Conservation (phyloP, 2,329 filamentous ascomycete genomes). For the Dothiorella sarmentorum region DNA sequence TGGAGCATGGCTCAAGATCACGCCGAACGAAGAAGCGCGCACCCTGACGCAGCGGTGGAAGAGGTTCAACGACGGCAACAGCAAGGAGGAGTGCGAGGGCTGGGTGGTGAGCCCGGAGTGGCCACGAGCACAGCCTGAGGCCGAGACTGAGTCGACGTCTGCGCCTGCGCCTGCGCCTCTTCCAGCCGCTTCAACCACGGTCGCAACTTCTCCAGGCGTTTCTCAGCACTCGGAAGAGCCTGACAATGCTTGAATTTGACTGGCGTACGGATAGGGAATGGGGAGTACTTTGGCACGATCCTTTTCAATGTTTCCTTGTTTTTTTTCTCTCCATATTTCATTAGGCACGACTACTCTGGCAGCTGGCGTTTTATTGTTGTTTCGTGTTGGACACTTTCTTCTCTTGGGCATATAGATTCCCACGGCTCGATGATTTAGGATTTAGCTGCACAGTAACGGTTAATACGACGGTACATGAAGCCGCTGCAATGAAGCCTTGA, state of each 20-base stretch:
- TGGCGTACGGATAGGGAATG: neutral
- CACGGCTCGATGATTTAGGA: neutral
- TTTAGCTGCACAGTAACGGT: constrained; percentile 6
- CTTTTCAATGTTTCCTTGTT: neutral
- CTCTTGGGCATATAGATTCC: neutral
- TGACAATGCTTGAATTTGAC: neutral
- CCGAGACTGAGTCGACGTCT: no score
- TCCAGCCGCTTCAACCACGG: no score
- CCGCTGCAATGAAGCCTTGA: neutral
- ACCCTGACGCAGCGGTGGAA: constrained; percentile 13
- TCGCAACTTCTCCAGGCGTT: no score
- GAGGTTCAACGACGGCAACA: constrained; percentile 8
- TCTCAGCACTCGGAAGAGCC: neutral
- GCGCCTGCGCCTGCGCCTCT: no score
- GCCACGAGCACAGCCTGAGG: constrained; percentile 2
- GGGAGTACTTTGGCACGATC: neutral
- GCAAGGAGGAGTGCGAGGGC: constrained; percentile 8
- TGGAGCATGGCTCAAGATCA: constrained; percentile 30
- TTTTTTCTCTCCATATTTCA: no score
- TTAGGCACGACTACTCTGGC: neutral
- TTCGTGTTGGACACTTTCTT: neutral
- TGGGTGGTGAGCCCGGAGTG: constrained; percentile 11
- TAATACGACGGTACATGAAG: constrained; percentile 1
- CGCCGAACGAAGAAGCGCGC: constrained; percentile 17
- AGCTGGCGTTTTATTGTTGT: neutral